Evolutionary conservation across 2,329 filamentous ascomycete species (phyloP).

Genomic region (Trichoderma sp.): DNA sequence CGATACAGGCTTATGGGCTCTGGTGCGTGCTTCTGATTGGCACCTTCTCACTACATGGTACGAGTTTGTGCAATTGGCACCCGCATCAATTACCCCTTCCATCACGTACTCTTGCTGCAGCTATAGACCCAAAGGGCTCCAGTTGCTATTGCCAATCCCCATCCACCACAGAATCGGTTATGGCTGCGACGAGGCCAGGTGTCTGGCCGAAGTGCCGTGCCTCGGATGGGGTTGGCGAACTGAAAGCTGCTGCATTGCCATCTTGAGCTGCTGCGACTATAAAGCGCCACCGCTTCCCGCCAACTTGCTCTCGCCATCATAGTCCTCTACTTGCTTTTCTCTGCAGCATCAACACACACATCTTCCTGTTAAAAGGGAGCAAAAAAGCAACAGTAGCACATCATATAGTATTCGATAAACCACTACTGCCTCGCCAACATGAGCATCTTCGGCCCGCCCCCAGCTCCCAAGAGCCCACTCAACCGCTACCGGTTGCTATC

Average conservation of each 20-base stretch:
- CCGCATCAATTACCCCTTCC: neutral
- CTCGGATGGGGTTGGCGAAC: neutral
- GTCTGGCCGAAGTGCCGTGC: neutral
- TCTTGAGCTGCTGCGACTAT: conserved; percentile 3
- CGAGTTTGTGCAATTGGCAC: neutral
- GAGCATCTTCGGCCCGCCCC: conserved; percentile 26
- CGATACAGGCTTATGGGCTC: neutral
- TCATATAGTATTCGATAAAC: neutral
- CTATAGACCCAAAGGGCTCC: neutral
- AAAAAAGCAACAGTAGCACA: neutral
- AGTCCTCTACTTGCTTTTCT: neutral
- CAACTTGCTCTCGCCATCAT: neutral
- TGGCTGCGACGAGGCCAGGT: neutral
- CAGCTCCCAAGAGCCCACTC: conserved; percentile 60
- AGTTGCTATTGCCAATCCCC: conserved; percentile 8
- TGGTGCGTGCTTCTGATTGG: neutral
- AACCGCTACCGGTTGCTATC: conserved; percentile 67
- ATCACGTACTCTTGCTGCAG: neutral
- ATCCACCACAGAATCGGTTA: neutral
- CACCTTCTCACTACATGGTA: neutral
- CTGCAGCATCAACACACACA: neutral
- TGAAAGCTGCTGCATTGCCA: neutral
- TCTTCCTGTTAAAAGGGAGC: neutral
- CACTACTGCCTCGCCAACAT: neutral
- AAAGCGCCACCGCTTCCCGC: conserved; percentile 4